Percentiles rank a stretch among this genome's conserved stretches.
These are phyloP conservation scores for Paecilomyces fulvus DNA, from an alignment of 2,329 filamentous ascomycete species.

Conservation along the genomic window DNA sequence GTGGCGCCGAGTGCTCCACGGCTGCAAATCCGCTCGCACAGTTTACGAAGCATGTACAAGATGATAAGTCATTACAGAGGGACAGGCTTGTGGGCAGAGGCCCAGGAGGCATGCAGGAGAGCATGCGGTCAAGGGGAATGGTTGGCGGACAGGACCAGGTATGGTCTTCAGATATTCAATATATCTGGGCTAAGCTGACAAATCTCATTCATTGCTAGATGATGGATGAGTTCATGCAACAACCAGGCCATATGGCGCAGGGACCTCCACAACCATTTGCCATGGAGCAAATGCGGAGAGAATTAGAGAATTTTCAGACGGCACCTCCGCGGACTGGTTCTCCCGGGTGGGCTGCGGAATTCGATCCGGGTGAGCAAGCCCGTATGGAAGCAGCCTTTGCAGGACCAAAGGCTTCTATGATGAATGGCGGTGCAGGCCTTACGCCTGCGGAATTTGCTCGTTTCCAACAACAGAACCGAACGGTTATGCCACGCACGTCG, in stretches of 20 bases:
- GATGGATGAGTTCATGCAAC: slow-evolving; percentile 89
- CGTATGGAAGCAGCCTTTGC: slow-evolving; percentile 65
- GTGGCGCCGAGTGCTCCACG: slow-evolving; percentile 93
- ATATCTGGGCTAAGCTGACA: not conserved
- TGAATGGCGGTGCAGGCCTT: slow-evolving; percentile 52
- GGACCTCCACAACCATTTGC: slow-evolving; percentile 50
- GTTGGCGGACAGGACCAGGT: slow-evolving; percentile 68
- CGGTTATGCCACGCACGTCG: slow-evolving; percentile 48
- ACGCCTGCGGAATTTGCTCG: slow-evolving; percentile 76
- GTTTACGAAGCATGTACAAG: slow-evolving; percentile 93
- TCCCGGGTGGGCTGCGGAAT: slow-evolving; percentile 56
- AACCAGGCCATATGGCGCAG: slow-evolving; percentile 55
- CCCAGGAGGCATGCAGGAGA: slow-evolving; percentile 61
- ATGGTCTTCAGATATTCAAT: slow-evolving; percentile 1
- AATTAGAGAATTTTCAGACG: slow-evolving; percentile 48
- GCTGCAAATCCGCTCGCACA: slow-evolving; percentile 93
- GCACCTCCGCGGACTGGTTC: slow-evolving; percentile 45
- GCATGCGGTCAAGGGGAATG: slow-evolving; percentile 65
- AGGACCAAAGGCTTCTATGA: slow-evolving; percentile 37
- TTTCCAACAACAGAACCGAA: slow-evolving; percentile 67
- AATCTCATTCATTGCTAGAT: slow-evolving; percentile 47
- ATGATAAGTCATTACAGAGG: slow-evolving; percentile 89
- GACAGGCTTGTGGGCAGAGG: slow-evolving; percentile 75
- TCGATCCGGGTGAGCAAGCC: slow-evolving; percentile 54
- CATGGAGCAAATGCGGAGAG: slow-evolving; percentile 58